phyloP scores from a whole-genome alignment of 2,329 filamentous ascomycete genomes.

The Microdochium bolleyi region DNA sequence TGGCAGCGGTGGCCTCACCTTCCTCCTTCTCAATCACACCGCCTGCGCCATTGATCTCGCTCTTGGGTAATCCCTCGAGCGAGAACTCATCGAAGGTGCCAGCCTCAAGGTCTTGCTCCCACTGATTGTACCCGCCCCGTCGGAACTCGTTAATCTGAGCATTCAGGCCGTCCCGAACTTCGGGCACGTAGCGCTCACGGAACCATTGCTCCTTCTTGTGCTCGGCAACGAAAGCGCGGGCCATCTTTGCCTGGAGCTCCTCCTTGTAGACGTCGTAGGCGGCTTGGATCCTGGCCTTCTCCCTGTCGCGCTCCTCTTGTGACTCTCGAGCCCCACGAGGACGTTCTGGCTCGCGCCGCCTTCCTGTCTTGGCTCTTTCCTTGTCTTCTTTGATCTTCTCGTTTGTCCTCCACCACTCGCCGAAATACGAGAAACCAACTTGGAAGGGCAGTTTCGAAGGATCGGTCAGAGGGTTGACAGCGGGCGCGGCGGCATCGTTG shows the following conservation, averaged over 20 bases:
- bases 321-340: slow-evolving; percentile 56
- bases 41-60: slow-evolving; percentile 79
- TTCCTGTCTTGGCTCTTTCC: slow-evolving; percentile 62
- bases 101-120: slow-evolving; percentile 78
- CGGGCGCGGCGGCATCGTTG: slow-evolving; percentile 35
- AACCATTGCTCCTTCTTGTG: slow-evolving; percentile 99
- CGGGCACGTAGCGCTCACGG: slow-evolving; percentile 83
- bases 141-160: slow-evolving; percentile 73
- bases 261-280: slow-evolving; percentile 63
- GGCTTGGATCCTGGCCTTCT: slow-evolving; percentile 68
- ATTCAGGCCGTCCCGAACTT: slow-evolving; percentile 69
- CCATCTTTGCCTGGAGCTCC: slow-evolving; percentile 69
- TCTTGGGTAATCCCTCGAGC: slow-evolving; percentile 88
- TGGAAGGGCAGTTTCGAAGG: slow-evolving; percentile 69
- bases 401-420: slow-evolving; percentile 80
- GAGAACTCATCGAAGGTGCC: slow-evolving; percentile 93
- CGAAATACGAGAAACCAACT: slow-evolving; percentile 78
- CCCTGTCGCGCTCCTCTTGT: slow-evolving; percentile 69
- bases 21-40: slow-evolving; percentile 90
- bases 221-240: slow-evolving; percentile 78
- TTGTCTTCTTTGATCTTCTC: slow-evolving; percentile 78
- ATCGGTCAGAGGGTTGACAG: slow-evolving; percentile 61
- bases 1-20: slow-evolving; percentile 83
- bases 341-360: slow-evolving; percentile 56
- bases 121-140: slow-evolving; percentile 70